Evolutionary conservation across 306 rosid genomes (phyloP).

Genomic region (Psophocarpus tetragonolobus): DNA sequence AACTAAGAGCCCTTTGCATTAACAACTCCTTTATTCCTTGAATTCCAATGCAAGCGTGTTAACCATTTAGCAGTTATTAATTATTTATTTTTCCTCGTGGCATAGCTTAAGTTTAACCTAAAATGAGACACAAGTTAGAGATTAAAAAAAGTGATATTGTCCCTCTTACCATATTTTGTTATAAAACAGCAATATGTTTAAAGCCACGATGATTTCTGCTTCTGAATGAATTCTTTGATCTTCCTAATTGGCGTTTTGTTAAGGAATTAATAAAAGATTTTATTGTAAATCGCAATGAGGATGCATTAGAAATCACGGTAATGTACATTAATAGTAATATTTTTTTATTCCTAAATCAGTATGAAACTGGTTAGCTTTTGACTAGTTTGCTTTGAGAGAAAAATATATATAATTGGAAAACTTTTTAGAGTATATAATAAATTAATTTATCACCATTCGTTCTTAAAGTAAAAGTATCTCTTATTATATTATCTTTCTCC

Average conservation of each 20-base stretch:
- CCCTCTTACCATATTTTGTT: neutral
- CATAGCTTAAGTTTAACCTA: conserved; percentile 48
- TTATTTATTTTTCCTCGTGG: conserved; percentile 19
- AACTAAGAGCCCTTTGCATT: conserved; percentile 41
- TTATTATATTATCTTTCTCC: neutral
- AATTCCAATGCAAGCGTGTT: conserved; percentile 67
- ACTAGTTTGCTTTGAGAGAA: neutral
- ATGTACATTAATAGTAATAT: neutral
- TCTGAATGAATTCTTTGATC: neutral
- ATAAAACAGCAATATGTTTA: neutral
- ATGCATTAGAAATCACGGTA: neutral
- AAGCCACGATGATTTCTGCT: neutral
- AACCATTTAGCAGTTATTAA: neutral
- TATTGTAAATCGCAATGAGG: neutral
- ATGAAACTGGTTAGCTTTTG: neutral
- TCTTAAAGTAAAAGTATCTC: neutral
- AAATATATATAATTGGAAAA: neutral
- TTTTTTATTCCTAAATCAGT: neutral
- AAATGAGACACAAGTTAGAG: conserved; percentile 20
- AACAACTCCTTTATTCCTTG: conserved; percentile 50
- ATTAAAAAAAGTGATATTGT: neutral
- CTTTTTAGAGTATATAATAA: too few species aligned
- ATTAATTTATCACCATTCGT: neutral
- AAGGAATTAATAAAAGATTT: neutral
- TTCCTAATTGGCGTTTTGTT: neutral